Conservation (phyloP, 345 rosid genomes). For the Nephelium lappaceum region DNA sequence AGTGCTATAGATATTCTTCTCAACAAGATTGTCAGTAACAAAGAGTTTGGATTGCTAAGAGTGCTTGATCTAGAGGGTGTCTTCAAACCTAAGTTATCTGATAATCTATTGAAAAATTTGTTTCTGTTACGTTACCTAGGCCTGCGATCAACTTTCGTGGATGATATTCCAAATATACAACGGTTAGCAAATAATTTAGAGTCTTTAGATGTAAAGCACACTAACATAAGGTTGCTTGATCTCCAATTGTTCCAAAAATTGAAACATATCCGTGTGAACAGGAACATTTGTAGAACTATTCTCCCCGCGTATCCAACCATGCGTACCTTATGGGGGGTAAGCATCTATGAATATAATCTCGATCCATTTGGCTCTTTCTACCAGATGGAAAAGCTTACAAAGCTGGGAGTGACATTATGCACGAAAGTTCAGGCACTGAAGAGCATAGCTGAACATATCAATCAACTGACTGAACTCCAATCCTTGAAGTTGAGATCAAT, state of each 20-base stretch:
- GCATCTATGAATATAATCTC: too few relatives aligned
- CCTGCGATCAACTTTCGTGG: constrained; percentile 33
- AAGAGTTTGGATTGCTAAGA: constrained; percentile 10
- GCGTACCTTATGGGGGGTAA: too few relatives aligned
- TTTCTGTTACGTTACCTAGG: constrained; percentile 28
- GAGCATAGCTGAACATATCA: too few relatives aligned
- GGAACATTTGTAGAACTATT: too few relatives aligned
- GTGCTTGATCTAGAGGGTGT: constrained; percentile 34
- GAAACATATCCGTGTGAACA: constrained; percentile 29
- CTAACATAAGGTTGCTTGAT: constrained; percentile 23
- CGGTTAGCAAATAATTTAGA: constrained; percentile 30
- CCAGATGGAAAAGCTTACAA: too few relatives aligned
- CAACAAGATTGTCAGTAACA: constrained; percentile 16
- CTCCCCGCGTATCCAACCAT: too few relatives aligned
- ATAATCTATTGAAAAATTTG: neutral
- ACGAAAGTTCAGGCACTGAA: too few relatives aligned
- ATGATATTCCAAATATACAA: constrained; percentile 26
- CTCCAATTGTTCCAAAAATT: constrained; percentile 25
- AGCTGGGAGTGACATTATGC: too few relatives aligned
- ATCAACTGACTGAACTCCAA: neutral
- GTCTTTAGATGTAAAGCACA: constrained; percentile 46
- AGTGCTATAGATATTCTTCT: neutral
- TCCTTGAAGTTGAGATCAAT: neutral
- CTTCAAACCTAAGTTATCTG: constrained; percentile 24
- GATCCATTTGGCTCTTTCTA: too few relatives aligned